Percentiles rank a stretch among this genome's conserved stretches.
phyloP scores from a whole-genome alignment of 2,329 filamentous ascomycete genomes.

The Drechmeria coniospora region DNA sequence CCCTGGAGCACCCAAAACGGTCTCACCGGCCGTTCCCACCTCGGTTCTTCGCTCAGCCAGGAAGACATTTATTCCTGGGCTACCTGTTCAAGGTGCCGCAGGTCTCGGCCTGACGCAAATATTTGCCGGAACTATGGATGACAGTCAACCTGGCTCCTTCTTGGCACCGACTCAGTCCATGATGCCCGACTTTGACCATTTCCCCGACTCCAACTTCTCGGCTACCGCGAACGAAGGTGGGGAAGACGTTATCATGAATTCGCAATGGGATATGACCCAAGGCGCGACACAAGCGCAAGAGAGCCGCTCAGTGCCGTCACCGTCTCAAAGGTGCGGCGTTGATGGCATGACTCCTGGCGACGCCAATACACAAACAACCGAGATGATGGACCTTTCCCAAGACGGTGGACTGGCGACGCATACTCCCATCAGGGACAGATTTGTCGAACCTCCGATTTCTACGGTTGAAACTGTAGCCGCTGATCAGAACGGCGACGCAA shows the following conservation, averaged over 20 bases:
- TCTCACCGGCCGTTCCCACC: slow-evolving; percentile 40
- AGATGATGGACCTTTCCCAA: slow-evolving; percentile 63
- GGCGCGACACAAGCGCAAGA: slow-evolving; percentile 26
- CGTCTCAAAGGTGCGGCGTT: slow-evolving; percentile 44
- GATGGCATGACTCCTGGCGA: slow-evolving; percentile 37
- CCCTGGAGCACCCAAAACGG: slow-evolving; percentile 23
- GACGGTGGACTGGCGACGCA: slow-evolving; percentile 62
- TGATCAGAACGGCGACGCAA: slow-evolving; percentile 21
- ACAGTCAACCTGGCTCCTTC: slow-evolving; percentile 27
- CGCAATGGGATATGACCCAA: slow-evolving; percentile 22
- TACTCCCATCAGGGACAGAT: slow-evolving; percentile 55
- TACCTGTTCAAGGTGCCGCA: slow-evolving; percentile 44
- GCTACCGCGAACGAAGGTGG: slow-evolving; percentile 39
- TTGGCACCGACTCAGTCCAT: slow-evolving; percentile 26
- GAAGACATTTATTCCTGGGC: slow-evolving; percentile 54
- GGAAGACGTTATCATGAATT: slow-evolving; percentile 35
- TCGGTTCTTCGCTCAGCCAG: slow-evolving; percentile 54
- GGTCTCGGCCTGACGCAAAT: slow-evolving; percentile 74
- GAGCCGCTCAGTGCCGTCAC: slow-evolving; percentile 41
- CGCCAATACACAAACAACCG: slow-evolving; percentile 45
- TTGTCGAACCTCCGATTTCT: slow-evolving; percentile 47
- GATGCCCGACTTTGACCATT: slow-evolving; percentile 41
- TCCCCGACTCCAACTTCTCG: slow-evolving; percentile 45
- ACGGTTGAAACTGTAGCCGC: slow-evolving; percentile 54
- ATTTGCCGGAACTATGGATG: slow-evolving; percentile 79